Percentiles rank a stretch among this genome's conserved stretches.
Conservation (phyloP, 805 yeast species). For the Phaffomyces thermotolerans region DNA sequence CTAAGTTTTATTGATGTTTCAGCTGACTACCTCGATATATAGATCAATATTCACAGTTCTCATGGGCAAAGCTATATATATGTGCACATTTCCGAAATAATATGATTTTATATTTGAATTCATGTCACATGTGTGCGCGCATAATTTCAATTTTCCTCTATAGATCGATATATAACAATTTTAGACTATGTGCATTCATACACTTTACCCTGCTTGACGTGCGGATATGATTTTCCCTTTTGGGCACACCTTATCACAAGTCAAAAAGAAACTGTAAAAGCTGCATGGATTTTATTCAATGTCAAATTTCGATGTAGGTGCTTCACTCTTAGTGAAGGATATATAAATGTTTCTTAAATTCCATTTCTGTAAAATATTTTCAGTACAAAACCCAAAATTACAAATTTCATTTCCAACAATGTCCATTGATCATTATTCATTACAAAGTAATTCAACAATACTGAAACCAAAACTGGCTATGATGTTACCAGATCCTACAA, state of each 20-base stretch:
- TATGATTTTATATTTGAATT: no score
- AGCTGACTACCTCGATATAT: no score
- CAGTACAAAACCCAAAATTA: no score
- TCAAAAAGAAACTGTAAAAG: background rate
- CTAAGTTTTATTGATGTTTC: no score
- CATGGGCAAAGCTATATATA: no score
- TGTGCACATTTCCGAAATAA: no score
- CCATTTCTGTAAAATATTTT: background rate
- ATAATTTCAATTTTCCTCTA: no score
- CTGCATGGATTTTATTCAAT: background rate
- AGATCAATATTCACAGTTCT: no score
- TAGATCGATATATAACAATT: no score
- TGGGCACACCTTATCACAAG: background rate
- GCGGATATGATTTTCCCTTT: slow-evolving; percentile 4
- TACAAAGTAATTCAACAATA: background rate
- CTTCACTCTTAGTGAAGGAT: background rate
- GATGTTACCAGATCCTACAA: slow-evolving; percentile 19
- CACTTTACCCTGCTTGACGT: background rate
- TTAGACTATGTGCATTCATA: no score
- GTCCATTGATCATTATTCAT: slow-evolving; percentile 4
- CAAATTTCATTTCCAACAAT: background rate
- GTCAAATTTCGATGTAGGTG: background rate
- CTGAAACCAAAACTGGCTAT: slow-evolving; percentile 11
- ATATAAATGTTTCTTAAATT: background rate
- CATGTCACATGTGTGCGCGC: no score